Evolutionary conservation across 202 grass and related monocot species (phyloP).

Genomic region (Eragrostis tef): DNA sequence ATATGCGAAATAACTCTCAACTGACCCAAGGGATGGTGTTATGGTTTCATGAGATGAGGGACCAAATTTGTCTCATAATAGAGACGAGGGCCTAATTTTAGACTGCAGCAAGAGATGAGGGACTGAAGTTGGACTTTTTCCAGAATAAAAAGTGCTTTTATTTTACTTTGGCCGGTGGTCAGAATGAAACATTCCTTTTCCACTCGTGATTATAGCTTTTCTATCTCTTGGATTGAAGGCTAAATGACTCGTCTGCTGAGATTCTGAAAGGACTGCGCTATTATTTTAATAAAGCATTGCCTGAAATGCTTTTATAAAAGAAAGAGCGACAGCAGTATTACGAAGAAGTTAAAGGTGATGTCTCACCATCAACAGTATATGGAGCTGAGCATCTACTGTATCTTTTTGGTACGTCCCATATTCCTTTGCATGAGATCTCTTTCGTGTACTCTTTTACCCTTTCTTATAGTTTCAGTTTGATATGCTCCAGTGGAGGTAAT

Average conservation of each 20-base stretch:
- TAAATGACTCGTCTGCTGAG: constrained; percentile 81
- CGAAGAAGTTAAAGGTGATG: constrained; percentile 67
- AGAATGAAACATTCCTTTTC: background rate
- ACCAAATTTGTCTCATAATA: too few relatives aligned
- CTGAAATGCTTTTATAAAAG: constrained; percentile 93
- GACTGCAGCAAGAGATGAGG: too few relatives aligned
- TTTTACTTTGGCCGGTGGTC: constrained; percentile 2
- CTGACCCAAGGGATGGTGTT: too few relatives aligned
- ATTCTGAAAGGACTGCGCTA: constrained; percentile 87
- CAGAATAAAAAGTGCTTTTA: background rate
- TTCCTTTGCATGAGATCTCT: constrained; percentile 42
- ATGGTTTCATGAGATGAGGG: too few relatives aligned
- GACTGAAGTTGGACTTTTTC: too few relatives aligned
- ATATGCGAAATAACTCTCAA: too few relatives aligned
- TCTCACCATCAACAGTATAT: constrained; percentile 86
- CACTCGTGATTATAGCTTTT: constrained; percentile 33
- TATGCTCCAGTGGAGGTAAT: constrained; percentile 9
- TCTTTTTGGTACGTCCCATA: constrained; percentile 83
- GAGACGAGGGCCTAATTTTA: too few relatives aligned
- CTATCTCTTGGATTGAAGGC: constrained; percentile 55
- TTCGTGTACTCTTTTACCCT: constrained; percentile 15
- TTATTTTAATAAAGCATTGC: constrained; percentile 98
- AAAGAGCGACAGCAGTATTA: constrained; percentile 78
- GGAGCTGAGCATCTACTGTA: constrained; percentile 95
- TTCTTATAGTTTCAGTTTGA: constrained; percentile 28